Base-by-base conservation (phyloP, 495 filamentous ascomycete genomes). In the Physcia stellaris region DNA sequence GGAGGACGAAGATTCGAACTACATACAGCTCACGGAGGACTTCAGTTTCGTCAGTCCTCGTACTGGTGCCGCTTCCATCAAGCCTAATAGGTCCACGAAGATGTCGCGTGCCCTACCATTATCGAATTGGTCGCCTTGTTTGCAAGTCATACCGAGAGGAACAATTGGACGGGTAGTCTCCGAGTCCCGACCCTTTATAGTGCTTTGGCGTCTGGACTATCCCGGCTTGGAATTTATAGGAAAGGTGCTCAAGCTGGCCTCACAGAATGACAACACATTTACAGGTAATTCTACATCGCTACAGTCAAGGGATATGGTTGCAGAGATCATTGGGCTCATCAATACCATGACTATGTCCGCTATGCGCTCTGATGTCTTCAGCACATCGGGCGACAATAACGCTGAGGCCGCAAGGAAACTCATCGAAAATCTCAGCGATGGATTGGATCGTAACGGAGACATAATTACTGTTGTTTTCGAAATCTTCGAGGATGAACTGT, bases 1-100 rank as follows among this genome's bases (percentile, higher is more conserved):
- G 27, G 86, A 94, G 51, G 85, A 94, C 46, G 85, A 93, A 32
- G 84, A 90, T 48, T 71, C 70, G 24, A 84, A 86, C 46, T 68
- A 58, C 9, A 71, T 85, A 42, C 52, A 60, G 30, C 59, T 85
- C 2, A 58, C 50, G 0, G 55, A 42, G 24, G 62, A 69, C 48
- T 52, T 79, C 24, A 58, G 67, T 31, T 55, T 85, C 20, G 69
- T 83, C 49, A 52, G 45, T 13, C 46, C 40, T 21, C 23, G 30
- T 6, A 31, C 36, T 22, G 58, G 26, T 34, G 50, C 15, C 29
- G 54, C 30, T 43, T 24, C 18, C 7, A 33, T 3, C 30, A 17
- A 11, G 32, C 9, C 20, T 9, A 7, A 12, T 24, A 26, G 7
- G 24, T 28, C n/a, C n/a, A 40, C 18, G 12, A 35, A 32, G 15